Conservation (phyloP, 75 land plant species). For the Larix kaempferi region DNA sequence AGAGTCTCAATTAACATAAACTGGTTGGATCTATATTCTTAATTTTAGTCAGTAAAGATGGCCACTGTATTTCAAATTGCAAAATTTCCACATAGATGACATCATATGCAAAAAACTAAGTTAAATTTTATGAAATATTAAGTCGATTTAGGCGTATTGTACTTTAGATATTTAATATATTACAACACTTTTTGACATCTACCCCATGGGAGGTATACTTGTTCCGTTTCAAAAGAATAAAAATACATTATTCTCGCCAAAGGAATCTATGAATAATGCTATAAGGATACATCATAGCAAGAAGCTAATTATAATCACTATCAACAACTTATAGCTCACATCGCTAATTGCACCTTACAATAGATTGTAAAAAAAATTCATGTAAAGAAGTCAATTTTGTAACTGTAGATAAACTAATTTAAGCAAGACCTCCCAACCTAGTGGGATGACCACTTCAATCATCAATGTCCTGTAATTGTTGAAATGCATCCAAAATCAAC, state of each 20-base stretch:
- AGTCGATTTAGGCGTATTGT: background rate
- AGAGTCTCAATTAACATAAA: background rate
- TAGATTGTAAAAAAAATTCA: background rate
- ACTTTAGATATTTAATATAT: background rate
- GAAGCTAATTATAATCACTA: background rate
- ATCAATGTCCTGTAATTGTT: background rate
- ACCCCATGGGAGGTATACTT: background rate
- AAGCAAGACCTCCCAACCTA: too few relatives aligned
- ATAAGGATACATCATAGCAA: background rate
- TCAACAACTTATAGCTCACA: background rate
- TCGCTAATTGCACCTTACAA: background rate
- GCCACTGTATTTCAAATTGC: background rate
- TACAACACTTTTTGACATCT: background rate
- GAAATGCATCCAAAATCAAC: background rate
- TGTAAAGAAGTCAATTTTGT: background rate
- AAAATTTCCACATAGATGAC: background rate
- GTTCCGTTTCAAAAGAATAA: background rate
- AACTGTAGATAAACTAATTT: background rate
- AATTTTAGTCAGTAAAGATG: background rate
- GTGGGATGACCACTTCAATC: too few relatives aligned
- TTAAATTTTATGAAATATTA: background rate
- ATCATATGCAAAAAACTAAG: background rate
- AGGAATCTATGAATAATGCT: background rate
- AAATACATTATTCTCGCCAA: background rate
- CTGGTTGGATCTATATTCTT: background rate